These are phyloP conservation scores for Mortierella claussenii DNA, from an alignment of 192 early-diverging fungal species.

Conservation along the genomic window DNA sequence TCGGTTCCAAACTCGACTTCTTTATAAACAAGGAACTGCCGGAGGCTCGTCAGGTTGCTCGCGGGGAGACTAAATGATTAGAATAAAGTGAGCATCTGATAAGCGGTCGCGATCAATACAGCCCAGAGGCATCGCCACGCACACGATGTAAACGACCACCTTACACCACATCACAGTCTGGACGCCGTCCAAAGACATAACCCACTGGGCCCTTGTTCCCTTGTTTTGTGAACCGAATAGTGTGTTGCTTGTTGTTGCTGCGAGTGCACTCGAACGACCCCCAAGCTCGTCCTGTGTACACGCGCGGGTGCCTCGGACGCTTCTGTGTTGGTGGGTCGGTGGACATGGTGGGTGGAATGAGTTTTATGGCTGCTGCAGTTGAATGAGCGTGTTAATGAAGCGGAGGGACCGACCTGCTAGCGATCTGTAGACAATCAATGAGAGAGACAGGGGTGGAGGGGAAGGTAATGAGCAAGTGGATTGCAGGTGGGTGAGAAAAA, in stretches of 20 bases:
- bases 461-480: no score
- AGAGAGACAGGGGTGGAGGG: no score
- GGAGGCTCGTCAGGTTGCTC: constrained; percentile 7
- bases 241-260: constrained; percentile 2
- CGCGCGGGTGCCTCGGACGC: background rate
- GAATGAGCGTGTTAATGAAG: background rate
- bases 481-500: no score
- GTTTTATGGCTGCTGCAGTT: background rate
- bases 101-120: no score
- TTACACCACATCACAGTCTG: constrained; percentile 33
- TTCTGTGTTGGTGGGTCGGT: no score
- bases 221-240: constrained; percentile 29
- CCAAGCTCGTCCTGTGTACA: constrained; percentile 11
- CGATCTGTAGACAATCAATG: no score
- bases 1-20: constrained; percentile 22
- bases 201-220: constrained; percentile 16
- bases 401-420: background rate
- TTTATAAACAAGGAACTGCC: constrained; percentile 46
- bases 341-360: background rate
- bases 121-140: no score
- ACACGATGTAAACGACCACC: no score
- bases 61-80: background rate
- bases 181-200: constrained; percentile 34
- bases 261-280: constrained; percentile 32
- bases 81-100: background rate